Evolutionary conservation across 768 basidiomycete species (phyloP).

Genomic region (Pleurotus tuber-regium): DNA sequence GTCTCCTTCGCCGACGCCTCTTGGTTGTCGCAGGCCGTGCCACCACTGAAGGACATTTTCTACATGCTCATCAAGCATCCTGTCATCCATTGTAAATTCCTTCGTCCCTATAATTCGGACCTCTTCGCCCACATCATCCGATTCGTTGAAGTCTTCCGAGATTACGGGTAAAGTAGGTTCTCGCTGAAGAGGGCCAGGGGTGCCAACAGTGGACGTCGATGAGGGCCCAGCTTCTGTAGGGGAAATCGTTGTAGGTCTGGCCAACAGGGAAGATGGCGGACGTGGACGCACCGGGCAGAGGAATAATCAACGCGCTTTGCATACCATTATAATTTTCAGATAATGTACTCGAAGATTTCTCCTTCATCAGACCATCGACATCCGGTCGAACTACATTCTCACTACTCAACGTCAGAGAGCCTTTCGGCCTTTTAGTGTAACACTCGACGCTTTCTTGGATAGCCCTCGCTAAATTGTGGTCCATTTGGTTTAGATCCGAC

Average conservation of each 20-base stretch:
- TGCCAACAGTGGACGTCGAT: background rate
- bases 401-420: too few species aligned
- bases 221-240: background rate
- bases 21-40: constrained; percentile 63
- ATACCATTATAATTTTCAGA: background rate
- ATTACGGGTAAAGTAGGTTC: background rate
- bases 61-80: constrained; percentile 52
- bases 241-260: too few species aligned
- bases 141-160: background rate
- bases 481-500: constrained; percentile 14
- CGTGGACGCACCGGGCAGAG: background rate
- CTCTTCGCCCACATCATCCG: constrained; percentile 15
- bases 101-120: constrained; percentile 63
- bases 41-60: constrained; percentile 66
- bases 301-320: background rate
- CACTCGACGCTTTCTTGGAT: too few species aligned
- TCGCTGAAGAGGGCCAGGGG: background rate
- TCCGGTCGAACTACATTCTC: too few species aligned
- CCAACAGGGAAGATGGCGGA: background rate
- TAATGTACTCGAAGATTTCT: background rate
- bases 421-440: too few species aligned
- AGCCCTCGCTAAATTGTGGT: background rate
- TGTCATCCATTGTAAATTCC: constrained; percentile 52
- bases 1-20: constrained; percentile 65
- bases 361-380: too few species aligned